Evolutionary conservation across 306 rosid genomes (phyloP).

Genomic region (Quercus parvula): DNA sequence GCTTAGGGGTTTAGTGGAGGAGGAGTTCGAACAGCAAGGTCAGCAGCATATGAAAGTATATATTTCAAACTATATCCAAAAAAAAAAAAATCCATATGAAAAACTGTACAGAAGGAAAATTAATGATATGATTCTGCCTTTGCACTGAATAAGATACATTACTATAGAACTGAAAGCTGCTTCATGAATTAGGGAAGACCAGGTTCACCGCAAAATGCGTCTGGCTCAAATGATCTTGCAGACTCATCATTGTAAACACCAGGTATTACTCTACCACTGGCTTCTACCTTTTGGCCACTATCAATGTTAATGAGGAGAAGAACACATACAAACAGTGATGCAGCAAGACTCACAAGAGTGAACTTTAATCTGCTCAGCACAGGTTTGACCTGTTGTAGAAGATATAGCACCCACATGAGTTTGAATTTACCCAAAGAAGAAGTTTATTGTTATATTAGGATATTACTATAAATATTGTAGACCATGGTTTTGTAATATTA

Average conservation of each 20-base stretch:
- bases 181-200: slow-evolving; percentile 35
- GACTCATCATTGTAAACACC: slow-evolving; percentile 88
- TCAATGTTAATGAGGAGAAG: slow-evolving; percentile 54
- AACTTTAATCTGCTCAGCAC: slow-evolving; percentile 70
- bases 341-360: slow-evolving; percentile 62
- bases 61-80: too few species aligned
- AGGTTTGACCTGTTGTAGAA: slow-evolving; percentile 75
- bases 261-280: slow-evolving; percentile 54
- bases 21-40: too few species aligned
- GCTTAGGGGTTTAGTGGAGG: too few species aligned
- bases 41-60: too few species aligned
- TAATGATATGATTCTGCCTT: neutral
- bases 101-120: neutral
- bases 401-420: neutral
- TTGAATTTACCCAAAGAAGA: neutral
- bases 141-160: neutral
- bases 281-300: slow-evolving; percentile 42
- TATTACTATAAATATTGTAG: too few species aligned
- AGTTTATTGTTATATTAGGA: neutral
- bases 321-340: slow-evolving; percentile 49
- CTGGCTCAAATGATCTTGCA: slow-evolving; percentile 92
- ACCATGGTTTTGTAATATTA: too few species aligned
- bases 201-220: slow-evolving; percentile 85
- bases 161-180: neutral
- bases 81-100: neutral